Conservation (phyloP, 75 land plant genomes). For the Selaginella tamariscina region DNA sequence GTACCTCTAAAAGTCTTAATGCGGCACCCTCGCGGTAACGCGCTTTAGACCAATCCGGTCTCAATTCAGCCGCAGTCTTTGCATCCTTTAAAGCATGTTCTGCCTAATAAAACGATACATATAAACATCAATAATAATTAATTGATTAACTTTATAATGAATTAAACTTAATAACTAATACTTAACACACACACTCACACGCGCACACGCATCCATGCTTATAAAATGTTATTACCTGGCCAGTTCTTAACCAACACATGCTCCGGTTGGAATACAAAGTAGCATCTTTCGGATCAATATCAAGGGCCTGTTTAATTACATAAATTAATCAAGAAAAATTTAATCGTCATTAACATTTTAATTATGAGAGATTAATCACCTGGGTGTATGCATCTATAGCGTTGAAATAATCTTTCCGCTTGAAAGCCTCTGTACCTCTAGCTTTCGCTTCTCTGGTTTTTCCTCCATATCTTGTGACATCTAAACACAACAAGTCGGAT, state of each 20-base stretch:
- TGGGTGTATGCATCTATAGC: conserved; percentile 99
- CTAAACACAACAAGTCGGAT: conserved; percentile 21
- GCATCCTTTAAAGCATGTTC: conserved; percentile 89
- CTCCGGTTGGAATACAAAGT: conserved; percentile 66
- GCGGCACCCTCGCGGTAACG: conserved; percentile 95
- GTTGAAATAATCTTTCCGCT: conserved; percentile 45
- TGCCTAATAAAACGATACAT: no score
- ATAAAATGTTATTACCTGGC: no score
- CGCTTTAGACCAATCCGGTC: conserved; percentile 85
- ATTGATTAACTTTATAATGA: no score
- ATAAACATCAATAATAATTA: no score
- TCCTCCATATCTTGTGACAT: conserved; percentile 56
- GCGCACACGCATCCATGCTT: no score
- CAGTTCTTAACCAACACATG: conserved; percentile 74
- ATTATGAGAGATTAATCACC: conserved; percentile 35
- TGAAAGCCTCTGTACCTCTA: conserved; percentile 82
- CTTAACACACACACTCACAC: no score
- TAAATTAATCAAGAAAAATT: no score
- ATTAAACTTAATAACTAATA: no score
- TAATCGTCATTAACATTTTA: background rate
- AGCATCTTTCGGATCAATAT: conserved; percentile 70
- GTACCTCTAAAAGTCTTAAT: conserved; percentile 58
- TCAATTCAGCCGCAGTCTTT: conserved; percentile 45
- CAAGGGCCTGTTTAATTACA: conserved; percentile 63
- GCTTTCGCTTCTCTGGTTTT: conserved; percentile 78